phyloP scores from a whole-genome alignment of 108 stramenopile genomes.

The Cyclotella atomus region DNA sequence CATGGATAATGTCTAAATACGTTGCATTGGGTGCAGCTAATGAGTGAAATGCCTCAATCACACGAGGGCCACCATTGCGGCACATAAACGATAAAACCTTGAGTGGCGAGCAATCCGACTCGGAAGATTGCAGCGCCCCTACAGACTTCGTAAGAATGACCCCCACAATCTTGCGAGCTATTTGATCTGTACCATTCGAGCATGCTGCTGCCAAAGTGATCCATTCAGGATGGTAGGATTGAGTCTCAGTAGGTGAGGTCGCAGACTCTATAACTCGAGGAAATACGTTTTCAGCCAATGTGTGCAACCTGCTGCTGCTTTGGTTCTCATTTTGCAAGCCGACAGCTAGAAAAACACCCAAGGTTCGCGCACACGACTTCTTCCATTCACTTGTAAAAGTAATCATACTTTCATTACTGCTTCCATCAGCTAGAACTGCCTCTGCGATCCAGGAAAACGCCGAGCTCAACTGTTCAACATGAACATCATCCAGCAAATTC shows the following conservation, averaged over 20 bases:
- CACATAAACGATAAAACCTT: constrained; percentile 49
- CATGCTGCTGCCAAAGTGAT: constrained; percentile 50
- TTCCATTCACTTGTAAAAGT: constrained; percentile 27
- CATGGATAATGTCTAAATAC: constrained; percentile 36
- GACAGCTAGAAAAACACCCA: constrained; percentile 39
- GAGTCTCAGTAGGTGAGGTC: constrained; percentile 17
- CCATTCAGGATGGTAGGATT: constrained; percentile 44
- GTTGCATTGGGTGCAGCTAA: constrained; percentile 16
- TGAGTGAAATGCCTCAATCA: constrained; percentile 42
- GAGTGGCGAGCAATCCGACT: constrained; percentile 18
- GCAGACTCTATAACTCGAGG: constrained; percentile 37
- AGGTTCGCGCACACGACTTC: constrained; percentile 36
- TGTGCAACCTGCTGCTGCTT: constrained; percentile 8
- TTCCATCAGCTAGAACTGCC: constrained; percentile 5
- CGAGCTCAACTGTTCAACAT: constrained; percentile 15
- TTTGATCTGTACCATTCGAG: constrained; percentile 31
- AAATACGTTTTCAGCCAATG: constrained; percentile 25
- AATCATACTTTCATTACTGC: not conserved
- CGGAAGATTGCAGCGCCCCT: constrained; percentile 5
- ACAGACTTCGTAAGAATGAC: constrained; percentile 23
- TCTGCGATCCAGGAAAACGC: constrained; percentile 30
- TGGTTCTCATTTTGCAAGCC: constrained; percentile 14
- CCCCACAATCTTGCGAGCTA: constrained; percentile 38
- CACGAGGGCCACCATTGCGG: constrained; percentile 39
- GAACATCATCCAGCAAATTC: constrained; percentile 24